Percentiles rank a stretch among this genome's conserved stretches.
These are phyloP conservation scores for Flaveria floridana DNA, from an alignment of 140 eudicot genomes.

Conservation along the genomic window DNA sequence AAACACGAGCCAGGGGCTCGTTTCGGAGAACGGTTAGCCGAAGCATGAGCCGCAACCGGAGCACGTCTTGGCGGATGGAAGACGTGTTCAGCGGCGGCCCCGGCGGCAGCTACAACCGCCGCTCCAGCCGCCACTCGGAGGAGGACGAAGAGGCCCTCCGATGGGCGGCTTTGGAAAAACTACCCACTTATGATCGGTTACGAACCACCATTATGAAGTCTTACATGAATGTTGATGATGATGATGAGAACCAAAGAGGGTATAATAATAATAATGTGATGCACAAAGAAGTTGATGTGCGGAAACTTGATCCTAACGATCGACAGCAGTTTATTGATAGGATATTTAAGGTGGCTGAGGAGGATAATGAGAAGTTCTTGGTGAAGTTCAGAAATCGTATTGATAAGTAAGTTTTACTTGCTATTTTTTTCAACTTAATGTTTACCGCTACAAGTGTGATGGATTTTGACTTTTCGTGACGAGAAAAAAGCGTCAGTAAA, in stretches of 20 bases:
- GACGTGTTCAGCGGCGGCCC: constrained; percentile 49
- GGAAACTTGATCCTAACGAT: constrained; percentile 65
- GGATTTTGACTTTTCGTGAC: constrained; percentile 12
- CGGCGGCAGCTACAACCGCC: constrained; percentile 39
- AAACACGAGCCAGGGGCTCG: constrained; percentile 22
- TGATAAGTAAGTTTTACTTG: constrained; percentile 62
- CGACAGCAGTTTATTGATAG: constrained; percentile 69
- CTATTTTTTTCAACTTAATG: background rate
- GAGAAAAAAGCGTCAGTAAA: background rate
- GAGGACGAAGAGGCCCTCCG: constrained; percentile 90
- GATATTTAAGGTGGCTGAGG: constrained; percentile 89
- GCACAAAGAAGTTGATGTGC: constrained; percentile 77
- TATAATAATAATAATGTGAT: constrained; percentile 21
- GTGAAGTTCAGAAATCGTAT: constrained; percentile 71
- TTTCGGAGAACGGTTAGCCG: constrained; percentile 37
- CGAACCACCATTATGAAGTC: constrained; percentile 75
- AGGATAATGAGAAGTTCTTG: constrained; percentile 90
- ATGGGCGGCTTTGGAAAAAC: constrained; percentile 89
- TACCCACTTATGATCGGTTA: constrained; percentile 81
- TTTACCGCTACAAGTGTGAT: background rate
- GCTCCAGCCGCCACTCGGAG: constrained; percentile 57
- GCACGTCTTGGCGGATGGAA: constrained; percentile 48
- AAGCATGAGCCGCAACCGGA: constrained; percentile 45
- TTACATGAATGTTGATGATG: constrained; percentile 32
- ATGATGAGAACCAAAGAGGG: constrained; percentile 17